These are phyloP conservation scores for Rhizopus sp. DNA, from an alignment of 371 early-diverging fungal species.

Conservation along the genomic window DNA sequence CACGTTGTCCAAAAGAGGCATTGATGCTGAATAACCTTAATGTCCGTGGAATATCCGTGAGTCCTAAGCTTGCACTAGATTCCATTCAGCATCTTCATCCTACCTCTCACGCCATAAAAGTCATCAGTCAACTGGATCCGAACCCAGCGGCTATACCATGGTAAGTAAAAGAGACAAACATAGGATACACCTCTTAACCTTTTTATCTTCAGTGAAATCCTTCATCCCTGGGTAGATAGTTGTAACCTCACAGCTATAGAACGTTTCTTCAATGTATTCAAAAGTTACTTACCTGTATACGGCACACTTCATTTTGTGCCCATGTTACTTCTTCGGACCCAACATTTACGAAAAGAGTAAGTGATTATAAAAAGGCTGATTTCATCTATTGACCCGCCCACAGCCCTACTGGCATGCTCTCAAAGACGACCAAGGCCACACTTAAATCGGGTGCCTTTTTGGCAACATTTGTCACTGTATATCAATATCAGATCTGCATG, in stretches of 20 bases:
- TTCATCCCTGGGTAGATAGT: constrained; percentile 66
- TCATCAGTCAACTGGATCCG: constrained; percentile 28
- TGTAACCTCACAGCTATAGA: constrained; percentile 52
- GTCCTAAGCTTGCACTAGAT: constrained; percentile 38
- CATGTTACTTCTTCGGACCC: constrained; percentile 58
- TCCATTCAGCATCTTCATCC: constrained; percentile 46
- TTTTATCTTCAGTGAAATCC: constrained; percentile 44
- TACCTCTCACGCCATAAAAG: constrained; percentile 46
- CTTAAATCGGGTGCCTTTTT: constrained; percentile 65
- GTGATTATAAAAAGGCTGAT: constrained; percentile 1
- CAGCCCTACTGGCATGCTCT: constrained; percentile 52
- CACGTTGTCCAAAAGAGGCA: constrained; percentile 58
- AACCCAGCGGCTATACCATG: constrained; percentile 38
- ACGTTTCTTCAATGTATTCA: constrained; percentile 56
- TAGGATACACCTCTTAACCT: not conserved
- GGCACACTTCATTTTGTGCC: constrained; percentile 74
- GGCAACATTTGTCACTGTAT: constrained; percentile 60
- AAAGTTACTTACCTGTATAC: constrained; percentile 66
- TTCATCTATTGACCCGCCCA: not conserved
- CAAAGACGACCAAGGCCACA: constrained; percentile 54
- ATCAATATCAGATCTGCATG: constrained; percentile 63
- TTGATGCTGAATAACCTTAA: constrained; percentile 55
- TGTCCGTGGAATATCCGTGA: constrained; percentile 52
- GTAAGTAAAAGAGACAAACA: constrained; percentile 11
- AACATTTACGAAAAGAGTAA: constrained; percentile 60